These are phyloP conservation scores for Debaryomyces sp. DNA, from an alignment of 1,139 yeast species.

Conservation along the genomic window DNA sequence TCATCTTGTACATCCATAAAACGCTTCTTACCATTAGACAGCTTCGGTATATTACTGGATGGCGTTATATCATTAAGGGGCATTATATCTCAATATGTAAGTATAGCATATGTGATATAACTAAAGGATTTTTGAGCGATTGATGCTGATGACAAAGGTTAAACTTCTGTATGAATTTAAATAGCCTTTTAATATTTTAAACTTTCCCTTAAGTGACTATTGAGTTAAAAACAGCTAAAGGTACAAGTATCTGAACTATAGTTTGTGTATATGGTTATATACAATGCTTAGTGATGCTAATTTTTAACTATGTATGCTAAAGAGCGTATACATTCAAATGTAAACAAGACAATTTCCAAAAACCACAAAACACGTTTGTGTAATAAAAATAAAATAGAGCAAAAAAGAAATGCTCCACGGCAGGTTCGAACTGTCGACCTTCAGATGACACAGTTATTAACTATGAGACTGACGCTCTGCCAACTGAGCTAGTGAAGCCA, in stretches of 20 bases:
- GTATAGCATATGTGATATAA: slow-evolving; percentile 6
- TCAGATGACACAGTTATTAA: slow-evolving; percentile 42
- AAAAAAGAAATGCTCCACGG: slow-evolving; percentile 48
- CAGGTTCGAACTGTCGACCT: slow-evolving; percentile 60
- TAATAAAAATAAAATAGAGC: slow-evolving; percentile 7
- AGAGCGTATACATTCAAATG: neutral
- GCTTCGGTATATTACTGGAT: slow-evolving; percentile 6
- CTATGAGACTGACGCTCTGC: slow-evolving; percentile 51
- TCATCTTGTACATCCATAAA: slow-evolving; percentile 36
- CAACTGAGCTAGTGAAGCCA: slow-evolving; percentile 53
- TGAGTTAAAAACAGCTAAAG: neutral
- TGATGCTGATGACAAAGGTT: neutral
- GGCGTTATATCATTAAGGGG: slow-evolving; percentile 18
- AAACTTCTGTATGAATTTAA: neutral
- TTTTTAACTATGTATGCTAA: neutral
- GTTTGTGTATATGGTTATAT: neutral
- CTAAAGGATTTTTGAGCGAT: neutral
- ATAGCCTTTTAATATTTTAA: neutral
- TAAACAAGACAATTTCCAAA: neutral
- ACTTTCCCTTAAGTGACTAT: neutral
- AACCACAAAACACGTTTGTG: slow-evolving; percentile 8
- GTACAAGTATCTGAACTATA: neutral
- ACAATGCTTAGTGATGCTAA: neutral
- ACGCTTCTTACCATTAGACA: slow-evolving; percentile 5
- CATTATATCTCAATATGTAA: slow-evolving; percentile 10